Evolutionary conservation across 139 green algal species (phyloP), one percentile per base, ranked within the genome.

Genomic region (Astrephomene gubernaculifera): DNA sequence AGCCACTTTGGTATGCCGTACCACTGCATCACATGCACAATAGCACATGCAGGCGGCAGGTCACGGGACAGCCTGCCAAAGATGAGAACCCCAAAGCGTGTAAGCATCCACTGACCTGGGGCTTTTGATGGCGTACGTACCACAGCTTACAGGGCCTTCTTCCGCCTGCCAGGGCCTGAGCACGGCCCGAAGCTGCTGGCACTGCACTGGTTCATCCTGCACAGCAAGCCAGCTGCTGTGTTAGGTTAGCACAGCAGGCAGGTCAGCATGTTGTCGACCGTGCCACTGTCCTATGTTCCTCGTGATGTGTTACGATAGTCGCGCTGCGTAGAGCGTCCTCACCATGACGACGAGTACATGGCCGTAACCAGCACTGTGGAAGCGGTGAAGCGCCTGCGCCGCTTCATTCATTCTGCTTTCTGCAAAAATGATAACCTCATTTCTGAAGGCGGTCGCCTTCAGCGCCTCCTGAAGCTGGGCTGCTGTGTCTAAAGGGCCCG

Each of bases 331-430:
- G n/a, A n/a, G n/a, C n/a, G n/a, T n/a, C n/a, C 60, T 45, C 27
- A 73, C 61, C 78, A 84, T 45, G 0, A 84, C 61, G 19, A 36
- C 27, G 0, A 84, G 61, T 8, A 84, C 61, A 35, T 84, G 78
- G 0, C 9, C 61, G 27, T 74, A 84, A 9, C 78, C 78, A 22
- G 60, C 78, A 5, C 63, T 41, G 1, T 43, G 61, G 19, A 74
- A 73, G 0, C 61, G 61, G 4, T 7, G 6, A 0, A 74, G 41
- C 1, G 19, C 31, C 36, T 84, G 78, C 17, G 78, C 35, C 0
- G 61, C 78, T 8, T 74, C 41, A 9, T 14, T 24, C 2, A 84
- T 17, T 22, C 78, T 41, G 2, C 31, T 74, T 4, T 84, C 78
- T 0, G 54, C 41, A 38, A 63, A 74, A 4, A 84, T 35, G 4